These are phyloP conservation scores for Morella rubra DNA, from an alignment of 306 rosid genomes.

Conservation along the genomic window DNA sequence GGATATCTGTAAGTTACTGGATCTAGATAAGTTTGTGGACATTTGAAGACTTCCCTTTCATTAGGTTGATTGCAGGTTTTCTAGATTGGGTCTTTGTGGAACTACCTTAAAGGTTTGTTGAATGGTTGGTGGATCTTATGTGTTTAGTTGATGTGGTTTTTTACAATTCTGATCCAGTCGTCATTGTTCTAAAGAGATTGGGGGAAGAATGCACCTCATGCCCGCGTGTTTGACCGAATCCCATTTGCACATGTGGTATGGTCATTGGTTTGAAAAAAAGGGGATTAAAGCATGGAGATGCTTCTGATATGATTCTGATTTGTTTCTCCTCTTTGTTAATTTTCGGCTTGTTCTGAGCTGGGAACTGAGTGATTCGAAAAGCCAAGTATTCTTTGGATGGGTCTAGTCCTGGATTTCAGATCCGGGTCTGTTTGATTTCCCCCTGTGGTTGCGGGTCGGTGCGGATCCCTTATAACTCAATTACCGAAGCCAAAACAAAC, in stretches of 20 bases:
- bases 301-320: not conserved
- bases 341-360: not conserved
- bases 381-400: not conserved
- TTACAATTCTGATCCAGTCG: not conserved
- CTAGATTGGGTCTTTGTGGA: conserved; percentile 33
- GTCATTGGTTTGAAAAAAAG: not conserved
- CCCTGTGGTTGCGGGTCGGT: not conserved
- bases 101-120: conserved; percentile 21
- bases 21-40: conserved; percentile 30
- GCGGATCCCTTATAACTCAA: not conserved
- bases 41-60: conserved; percentile 6
- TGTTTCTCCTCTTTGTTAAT: no score
- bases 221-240: no score
- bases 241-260: no score
- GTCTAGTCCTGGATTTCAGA: not conserved
- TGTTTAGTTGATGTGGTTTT: not conserved
- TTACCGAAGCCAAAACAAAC: not conserved
- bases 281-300: not conserved
- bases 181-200: no score
- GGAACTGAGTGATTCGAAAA: not conserved
- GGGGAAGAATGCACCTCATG: not conserved
- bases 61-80: conserved; percentile 31
- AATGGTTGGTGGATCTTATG: conserved; percentile 3
- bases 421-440: not conserved
- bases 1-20: conserved; percentile 34